Conservation (phyloP, 202 grass and related monocot genomes). For the Schoenoplectus triqueter region DNA sequence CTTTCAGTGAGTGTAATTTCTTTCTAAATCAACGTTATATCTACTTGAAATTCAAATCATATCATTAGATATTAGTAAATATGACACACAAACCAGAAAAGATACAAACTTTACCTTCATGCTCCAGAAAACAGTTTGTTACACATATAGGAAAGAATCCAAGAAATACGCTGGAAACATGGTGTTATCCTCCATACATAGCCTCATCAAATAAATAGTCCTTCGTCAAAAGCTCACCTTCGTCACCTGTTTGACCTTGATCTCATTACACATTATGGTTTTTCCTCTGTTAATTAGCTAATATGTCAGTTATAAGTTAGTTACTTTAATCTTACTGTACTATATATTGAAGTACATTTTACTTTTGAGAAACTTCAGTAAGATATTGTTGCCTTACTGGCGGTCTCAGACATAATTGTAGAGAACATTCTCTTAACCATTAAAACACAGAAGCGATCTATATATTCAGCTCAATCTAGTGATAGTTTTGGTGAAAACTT, state of each 20-base stretch:
- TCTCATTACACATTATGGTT: neutral
- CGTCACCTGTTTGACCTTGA: constrained; percentile 39
- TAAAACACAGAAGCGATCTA: no score
- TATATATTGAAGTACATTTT: neutral
- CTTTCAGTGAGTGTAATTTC: neutral
- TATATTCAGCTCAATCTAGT: no score
- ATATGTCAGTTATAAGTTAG: no score
- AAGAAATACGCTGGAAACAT: constrained; percentile 4
- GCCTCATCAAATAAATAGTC: constrained; percentile 49
- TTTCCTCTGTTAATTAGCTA: no score
- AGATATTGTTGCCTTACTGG: no score
- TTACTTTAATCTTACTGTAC: constrained; percentile 27
- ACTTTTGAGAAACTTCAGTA: no score
- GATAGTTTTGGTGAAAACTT: no score
- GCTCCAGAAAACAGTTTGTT: neutral
- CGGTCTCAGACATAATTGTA: no score
- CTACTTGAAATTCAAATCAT: neutral
- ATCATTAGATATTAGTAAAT: neutral
- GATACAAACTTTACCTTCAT: neutral
- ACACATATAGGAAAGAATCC: neutral
- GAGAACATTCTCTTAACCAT: no score
- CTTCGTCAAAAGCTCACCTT: constrained; percentile 37
- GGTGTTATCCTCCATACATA: constrained; percentile 42
- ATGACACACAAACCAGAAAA: neutral
- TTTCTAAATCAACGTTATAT: neutral